phyloP scores from a whole-genome alignment of 176 grass and related monocot genomes.

The Oryza meyeriana region DNA sequence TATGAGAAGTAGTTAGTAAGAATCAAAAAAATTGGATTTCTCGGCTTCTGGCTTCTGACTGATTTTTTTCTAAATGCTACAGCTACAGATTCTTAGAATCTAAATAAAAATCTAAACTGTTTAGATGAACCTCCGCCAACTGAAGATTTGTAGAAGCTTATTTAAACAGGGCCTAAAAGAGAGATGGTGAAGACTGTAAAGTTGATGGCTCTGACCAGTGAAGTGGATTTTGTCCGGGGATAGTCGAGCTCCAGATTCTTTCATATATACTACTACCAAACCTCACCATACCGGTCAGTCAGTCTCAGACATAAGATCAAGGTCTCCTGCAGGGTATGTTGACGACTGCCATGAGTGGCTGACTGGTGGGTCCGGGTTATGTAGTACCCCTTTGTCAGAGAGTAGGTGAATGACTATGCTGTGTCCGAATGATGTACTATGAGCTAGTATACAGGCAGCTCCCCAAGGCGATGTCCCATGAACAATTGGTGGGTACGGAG shows the following conservation, averaged over 20 bases:
- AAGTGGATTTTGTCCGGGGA: slow-evolving; percentile 89
- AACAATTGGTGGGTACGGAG: not conserved
- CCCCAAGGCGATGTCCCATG: not conserved
- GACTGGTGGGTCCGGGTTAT: not conserved
- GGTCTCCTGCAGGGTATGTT: not conserved
- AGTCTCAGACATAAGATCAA: slow-evolving; percentile 16
- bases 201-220: slow-evolving; percentile 35
- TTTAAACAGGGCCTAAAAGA: not conserved
- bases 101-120: too few species aligned
- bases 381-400: not conserved
- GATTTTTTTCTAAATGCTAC: too few species aligned
- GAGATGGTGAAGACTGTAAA: slow-evolving; percentile 25
- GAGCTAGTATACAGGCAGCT: not conserved
- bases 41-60: too few species aligned
- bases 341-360: not conserved
- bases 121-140: too few species aligned
- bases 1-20: too few species aligned
- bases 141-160: too few species aligned
- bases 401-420: not conserved
- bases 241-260: slow-evolving; percentile 65
- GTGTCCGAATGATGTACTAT: not conserved
- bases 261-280: slow-evolving; percentile 12
- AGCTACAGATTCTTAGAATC: too few species aligned
- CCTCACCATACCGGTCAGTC: too few species aligned
- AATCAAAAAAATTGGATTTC: too few species aligned